Evolutionary conservation across 2,329 filamentous ascomycete species (phyloP).

Genomic region (Cytospora chrysosperma): DNA sequence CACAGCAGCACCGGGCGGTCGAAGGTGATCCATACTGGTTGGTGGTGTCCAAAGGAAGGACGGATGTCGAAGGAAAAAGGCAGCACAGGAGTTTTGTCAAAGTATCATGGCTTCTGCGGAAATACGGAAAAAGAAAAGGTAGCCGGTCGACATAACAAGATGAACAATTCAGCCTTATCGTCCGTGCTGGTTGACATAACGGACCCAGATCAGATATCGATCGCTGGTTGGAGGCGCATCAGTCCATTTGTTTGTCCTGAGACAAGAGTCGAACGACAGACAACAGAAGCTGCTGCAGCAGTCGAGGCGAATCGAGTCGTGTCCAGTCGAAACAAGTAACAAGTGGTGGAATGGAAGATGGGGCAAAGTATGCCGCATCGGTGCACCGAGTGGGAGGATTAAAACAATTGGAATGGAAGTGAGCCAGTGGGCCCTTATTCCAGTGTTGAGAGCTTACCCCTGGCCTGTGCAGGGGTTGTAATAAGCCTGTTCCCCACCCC

Average conservation of each 20-base stretch:
- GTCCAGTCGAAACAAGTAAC: constrained; percentile 3
- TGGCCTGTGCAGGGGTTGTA: background rate
- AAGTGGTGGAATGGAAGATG: background rate
- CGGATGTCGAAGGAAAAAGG: background rate
- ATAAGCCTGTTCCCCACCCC: background rate
- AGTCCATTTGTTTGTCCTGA: constrained; percentile 22
- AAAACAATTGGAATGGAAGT: background rate
- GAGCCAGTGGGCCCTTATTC: background rate
- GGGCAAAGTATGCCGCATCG: background rate
- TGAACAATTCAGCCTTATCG: background rate
- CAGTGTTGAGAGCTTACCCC: background rate
- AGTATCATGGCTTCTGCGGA: constrained; percentile 13
- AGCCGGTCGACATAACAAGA: constrained; percentile 17
- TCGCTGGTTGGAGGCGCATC: constrained; percentile 20
- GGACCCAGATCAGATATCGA: constrained; percentile 12
- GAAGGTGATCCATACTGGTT: constrained; percentile 21
- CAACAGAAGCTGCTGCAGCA: constrained; percentile 4
- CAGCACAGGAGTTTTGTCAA: background rate
- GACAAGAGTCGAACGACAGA: constrained; percentile 23
- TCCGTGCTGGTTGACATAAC: background rate
- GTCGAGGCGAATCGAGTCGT: background rate
- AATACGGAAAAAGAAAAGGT: background rate
- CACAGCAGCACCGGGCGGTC: constrained; percentile 10
- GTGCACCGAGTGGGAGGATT: background rate
- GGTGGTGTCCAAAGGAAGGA: background rate